Percentiles rank a stretch among this genome's conserved stretches.
Evolutionary conservation across 129 eudicot species (phyloP).

Genomic region (carrot (Daucus carota)): DH1_v3.0 NC_030381.2:41800501-41801000

Average conservation of each 20-base stretch:
- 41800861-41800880: slow-evolving; percentile 89
- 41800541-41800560: slow-evolving; percentile 63
- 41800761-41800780: background rate
- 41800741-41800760: background rate
- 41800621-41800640: background rate
- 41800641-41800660: background rate
- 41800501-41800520: background rate
- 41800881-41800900: slow-evolving; percentile 89
- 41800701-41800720: background rate
- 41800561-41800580: slow-evolving; percentile 59
- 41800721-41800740: background rate
- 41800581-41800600: slow-evolving; percentile 66
- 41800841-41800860: background rate
- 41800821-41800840: background rate
- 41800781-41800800: background rate
- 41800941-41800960: slow-evolving; percentile 80
- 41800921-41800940: slow-evolving; percentile 64
- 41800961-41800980: slow-evolving; percentile 84
- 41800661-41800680: background rate
- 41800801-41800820: background rate
- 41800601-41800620: background rate
- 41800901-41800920: slow-evolving; percentile 74
- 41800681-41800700: background rate
- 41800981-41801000: slow-evolving; percentile 88
- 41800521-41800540: background rate